Evolutionary conservation across 73 alveolate genomes (phyloP).

Genomic region (Symbiodinium pilosum): DNA sequence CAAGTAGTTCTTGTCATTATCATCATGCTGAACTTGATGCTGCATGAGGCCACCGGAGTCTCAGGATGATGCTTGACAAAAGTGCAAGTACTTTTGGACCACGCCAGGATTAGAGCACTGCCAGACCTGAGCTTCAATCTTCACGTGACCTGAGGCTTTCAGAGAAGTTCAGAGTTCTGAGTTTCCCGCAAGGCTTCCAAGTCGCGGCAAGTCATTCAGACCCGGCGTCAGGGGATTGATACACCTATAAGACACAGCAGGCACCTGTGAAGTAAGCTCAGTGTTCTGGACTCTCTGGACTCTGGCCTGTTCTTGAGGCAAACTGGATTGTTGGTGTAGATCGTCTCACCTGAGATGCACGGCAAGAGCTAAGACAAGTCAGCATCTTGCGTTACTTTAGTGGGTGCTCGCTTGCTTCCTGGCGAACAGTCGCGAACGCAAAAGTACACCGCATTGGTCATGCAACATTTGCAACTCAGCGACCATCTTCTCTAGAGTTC

Average conservation of each 20-base stretch:
- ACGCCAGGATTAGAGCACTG: constrained; percentile 66
- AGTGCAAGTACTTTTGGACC: constrained; percentile 70
- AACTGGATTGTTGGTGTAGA: constrained; percentile 85
- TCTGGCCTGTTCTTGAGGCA: constrained; percentile 69
- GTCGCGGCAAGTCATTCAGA: constrained; percentile 75
- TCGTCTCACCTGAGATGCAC: constrained; percentile 15
- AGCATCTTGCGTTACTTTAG: no score
- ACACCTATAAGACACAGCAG: constrained; percentile 35
- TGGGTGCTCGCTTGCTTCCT: no score
- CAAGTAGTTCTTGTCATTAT: no score
- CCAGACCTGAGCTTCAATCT: constrained; percentile 18
- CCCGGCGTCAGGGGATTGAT: constrained; percentile 81
- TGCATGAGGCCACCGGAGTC: neutral
- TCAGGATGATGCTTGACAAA: constrained; percentile 33
- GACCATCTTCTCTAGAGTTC: neutral
- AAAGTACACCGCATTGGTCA: no score
- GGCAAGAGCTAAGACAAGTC: no score
- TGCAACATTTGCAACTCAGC: neutral
- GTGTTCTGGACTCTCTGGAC: neutral
- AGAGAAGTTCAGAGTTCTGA: neutral
- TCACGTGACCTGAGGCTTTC: neutral
- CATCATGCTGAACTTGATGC: no score
- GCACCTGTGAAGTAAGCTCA: neutral
- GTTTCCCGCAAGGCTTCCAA: constrained; percentile 29
- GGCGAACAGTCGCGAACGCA: no score